Percentiles rank a stretch among this genome's conserved stretches.
phyloP scores from a whole-genome alignment of 768 basidiomycete species.

The Hygrophoropsis aurantiaca region DNA sequence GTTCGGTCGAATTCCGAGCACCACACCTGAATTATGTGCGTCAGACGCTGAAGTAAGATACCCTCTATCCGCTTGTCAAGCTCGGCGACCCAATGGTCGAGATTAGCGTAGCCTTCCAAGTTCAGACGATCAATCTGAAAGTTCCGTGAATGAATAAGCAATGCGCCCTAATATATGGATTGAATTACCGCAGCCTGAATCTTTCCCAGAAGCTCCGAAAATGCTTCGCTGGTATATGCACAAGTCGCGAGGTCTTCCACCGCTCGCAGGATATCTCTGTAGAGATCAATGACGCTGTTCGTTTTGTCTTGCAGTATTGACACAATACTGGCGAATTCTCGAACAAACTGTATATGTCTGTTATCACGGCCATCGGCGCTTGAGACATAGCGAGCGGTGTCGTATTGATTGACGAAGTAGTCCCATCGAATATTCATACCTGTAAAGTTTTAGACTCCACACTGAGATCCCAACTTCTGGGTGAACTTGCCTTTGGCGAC shows the following conservation, averaged over 20 bases:
- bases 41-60: constrained; percentile 73
- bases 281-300: constrained; percentile 88
- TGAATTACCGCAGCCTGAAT: constrained; percentile 75
- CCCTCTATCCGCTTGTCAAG: constrained; percentile 81
- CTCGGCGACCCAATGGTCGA: constrained; percentile 89
- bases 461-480: background rate
- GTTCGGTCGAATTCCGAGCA: constrained; percentile 80
- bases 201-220: constrained; percentile 71
- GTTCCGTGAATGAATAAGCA: background rate
- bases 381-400: constrained; percentile 72
- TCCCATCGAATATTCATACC: constrained; percentile 98
- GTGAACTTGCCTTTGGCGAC: constrained; percentile 73
- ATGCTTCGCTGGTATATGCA: constrained; percentile 79
- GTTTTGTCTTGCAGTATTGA: constrained; percentile 97
- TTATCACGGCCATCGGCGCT: constrained; percentile 79
- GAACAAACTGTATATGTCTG: constrained; percentile 89
- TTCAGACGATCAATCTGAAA: constrained; percentile 88
- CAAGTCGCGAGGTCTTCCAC: constrained; percentile 90
- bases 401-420: constrained; percentile 93
- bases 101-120: constrained; percentile 91
- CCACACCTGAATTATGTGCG: constrained; percentile 82
- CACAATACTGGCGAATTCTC: constrained; percentile 92
- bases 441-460: constrained; percentile 26
- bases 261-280: constrained; percentile 78
- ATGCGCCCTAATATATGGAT: background rate